phyloP scores from a whole-genome alignment of 2,329 filamentous ascomycete species.

The Hypoxylon rubiginosum region DNA sequence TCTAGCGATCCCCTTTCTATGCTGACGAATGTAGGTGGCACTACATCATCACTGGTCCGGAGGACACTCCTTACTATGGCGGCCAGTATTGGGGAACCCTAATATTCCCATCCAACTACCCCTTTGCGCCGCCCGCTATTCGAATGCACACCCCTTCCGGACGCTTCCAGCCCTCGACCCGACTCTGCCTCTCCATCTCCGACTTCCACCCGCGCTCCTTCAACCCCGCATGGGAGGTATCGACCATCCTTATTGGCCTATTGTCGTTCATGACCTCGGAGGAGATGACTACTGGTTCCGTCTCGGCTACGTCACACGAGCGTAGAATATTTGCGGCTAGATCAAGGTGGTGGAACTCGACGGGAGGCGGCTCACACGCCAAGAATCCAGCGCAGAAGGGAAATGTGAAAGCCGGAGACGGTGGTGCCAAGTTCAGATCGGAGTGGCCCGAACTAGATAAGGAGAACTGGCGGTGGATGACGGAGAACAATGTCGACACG shows the following conservation, averaged over 20 bases:
- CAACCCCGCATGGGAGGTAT: conserved; percentile 98
- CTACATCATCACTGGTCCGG: conserved; percentile 94
- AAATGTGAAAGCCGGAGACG: conserved; percentile 91
- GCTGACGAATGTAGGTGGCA: conserved; percentile 75
- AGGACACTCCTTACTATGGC: conserved; percentile 91
- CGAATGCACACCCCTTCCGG: conserved; percentile 98
- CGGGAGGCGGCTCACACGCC: conserved; percentile 82
- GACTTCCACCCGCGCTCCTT: conserved; percentile 99
- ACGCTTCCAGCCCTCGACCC: conserved; percentile 91
- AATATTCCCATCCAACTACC: conserved; percentile 95
- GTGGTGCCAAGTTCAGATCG: conserved; percentile 86
- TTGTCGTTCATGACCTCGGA: conserved; percentile 98
- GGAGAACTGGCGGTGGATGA: conserved; percentile 95
- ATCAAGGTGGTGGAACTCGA: conserved; percentile 96
- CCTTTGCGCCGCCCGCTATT: conserved; percentile 96
- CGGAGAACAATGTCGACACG: conserved; percentile 82
- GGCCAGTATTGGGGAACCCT: conserved; percentile 99
- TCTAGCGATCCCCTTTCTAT: conserved; percentile 34
- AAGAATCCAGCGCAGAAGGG: conserved; percentile 73
- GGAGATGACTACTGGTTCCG: conserved; percentile 96
- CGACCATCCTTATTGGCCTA: conserved; percentile 93
- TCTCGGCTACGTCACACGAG: conserved; percentile 82
- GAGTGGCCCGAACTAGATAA: conserved; percentile 92
- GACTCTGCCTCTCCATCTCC: conserved; percentile 94
- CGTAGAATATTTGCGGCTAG: conserved; percentile 81